Conservation (phyloP, 1,284 basidiomycete species). For the Ustilago vetiveriae region DNA sequence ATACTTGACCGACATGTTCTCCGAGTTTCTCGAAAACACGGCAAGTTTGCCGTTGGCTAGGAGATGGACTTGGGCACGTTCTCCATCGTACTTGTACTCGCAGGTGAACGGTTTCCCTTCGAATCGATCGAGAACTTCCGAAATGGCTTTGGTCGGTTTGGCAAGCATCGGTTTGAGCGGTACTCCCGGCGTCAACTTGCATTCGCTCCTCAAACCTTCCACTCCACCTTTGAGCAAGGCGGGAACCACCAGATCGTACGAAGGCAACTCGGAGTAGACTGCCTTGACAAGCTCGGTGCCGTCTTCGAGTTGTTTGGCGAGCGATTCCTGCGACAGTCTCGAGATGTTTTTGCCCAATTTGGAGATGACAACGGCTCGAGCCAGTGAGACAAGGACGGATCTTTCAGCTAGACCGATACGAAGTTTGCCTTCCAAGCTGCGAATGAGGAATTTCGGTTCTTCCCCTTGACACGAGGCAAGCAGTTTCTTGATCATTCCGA, state of each 20-base stretch:
- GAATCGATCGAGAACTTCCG: constrained; percentile 97
- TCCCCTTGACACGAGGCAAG: constrained; percentile 88
- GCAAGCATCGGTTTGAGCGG: constrained; percentile 99
- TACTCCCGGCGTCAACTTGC: constrained; percentile 90
- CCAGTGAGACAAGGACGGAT: constrained; percentile 71
- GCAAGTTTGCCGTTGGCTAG: constrained; percentile 70
- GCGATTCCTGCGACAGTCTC: constrained; percentile 74
- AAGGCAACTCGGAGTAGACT: constrained; percentile 94
- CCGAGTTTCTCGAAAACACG: constrained; percentile 96
- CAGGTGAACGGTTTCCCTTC: constrained; percentile 96
- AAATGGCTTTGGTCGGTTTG: constrained; percentile 99
- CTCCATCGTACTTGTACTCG: constrained; percentile 99
- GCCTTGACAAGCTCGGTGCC: constrained; percentile 83
- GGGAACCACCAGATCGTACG: constrained; percentile 92
- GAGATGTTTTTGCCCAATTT: constrained; percentile 71
- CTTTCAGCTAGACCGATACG: constrained; percentile 96
- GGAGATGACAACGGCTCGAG: constrained; percentile 56
- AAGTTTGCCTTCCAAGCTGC: constrained; percentile 94
- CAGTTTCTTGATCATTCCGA: constrained; percentile 92
- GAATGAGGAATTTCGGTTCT: constrained; percentile 93
- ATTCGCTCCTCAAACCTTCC: constrained; percentile 76
- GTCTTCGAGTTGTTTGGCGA: constrained; percentile 80
- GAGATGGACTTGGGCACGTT: constrained; percentile 79
- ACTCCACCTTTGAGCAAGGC: constrained; percentile 84
- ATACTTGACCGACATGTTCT: constrained; percentile 99